A percentile compares a stretch with the other conserved stretches of the same genome.
Evolutionary conservation across 2,329 filamentous ascomycete species (phyloP).

Genomic region (Aureobasidium subglaciale): DNA sequence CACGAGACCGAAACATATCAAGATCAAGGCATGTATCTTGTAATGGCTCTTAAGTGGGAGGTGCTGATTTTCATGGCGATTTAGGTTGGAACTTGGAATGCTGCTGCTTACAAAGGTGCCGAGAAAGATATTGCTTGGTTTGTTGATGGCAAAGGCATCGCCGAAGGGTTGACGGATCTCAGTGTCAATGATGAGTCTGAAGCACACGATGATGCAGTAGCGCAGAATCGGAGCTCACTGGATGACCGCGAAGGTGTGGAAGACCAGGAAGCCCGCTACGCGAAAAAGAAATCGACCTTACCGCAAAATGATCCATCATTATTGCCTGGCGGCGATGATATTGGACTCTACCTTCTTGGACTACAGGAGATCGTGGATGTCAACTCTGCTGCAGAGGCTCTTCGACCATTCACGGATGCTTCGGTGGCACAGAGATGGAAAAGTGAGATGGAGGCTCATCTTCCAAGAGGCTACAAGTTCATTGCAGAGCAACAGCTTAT

Average conservation of each 20-base stretch:
- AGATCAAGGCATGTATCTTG: conserved; percentile 41
- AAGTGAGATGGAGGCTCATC: conserved; percentile 60
- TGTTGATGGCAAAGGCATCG: conserved; percentile 64
- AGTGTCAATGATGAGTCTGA: conserved; percentile 25
- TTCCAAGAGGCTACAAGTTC: conserved; percentile 70
- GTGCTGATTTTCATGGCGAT: neutral
- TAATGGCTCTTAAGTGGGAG: too few species aligned
- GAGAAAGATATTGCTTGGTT: conserved; percentile 94
- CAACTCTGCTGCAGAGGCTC: conserved; percentile 68
- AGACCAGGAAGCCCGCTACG: conserved; percentile 41
- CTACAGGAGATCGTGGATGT: conserved; percentile 91
- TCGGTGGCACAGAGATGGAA: conserved; percentile 72
- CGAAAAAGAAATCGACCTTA: conserved; percentile 36
- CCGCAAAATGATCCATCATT: conserved; percentile 38
- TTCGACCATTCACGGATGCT: conserved; percentile 69
- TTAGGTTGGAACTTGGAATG: conserved; percentile 94
- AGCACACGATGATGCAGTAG: conserved; percentile 16
- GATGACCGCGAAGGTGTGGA: conserved; percentile 38
- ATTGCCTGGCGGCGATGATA: conserved; percentile 55
- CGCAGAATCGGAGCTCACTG: conserved; percentile 16
- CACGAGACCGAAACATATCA: conserved; percentile 63
- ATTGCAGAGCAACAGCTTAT: conserved; percentile 79
- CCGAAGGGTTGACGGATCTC: conserved; percentile 54
- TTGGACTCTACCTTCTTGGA: conserved; percentile 83
- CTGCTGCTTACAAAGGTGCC: conserved; percentile 73